Evolutionary conservation across 2,329 filamentous ascomycete species (phyloP).

Genomic region (Colletotrichum sp.): DNA sequence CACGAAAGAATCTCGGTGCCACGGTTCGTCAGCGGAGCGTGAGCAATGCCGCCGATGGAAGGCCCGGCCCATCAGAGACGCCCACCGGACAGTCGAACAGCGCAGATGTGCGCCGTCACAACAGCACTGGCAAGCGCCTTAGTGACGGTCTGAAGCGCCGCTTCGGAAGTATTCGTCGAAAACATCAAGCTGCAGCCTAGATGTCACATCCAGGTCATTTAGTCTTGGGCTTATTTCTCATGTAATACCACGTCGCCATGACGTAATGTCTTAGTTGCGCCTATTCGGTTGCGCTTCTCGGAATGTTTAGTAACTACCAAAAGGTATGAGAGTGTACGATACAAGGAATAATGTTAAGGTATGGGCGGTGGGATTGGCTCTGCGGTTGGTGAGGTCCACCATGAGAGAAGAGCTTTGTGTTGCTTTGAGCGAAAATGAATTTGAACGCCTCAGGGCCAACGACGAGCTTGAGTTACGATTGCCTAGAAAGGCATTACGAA

Average conservation of each 20-base stretch:
- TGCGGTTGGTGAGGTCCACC: background rate
- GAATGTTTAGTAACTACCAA: background rate
- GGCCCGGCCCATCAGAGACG: slow-evolving; percentile 22
- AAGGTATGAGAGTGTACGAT: background rate
- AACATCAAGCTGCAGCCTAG: slow-evolving; percentile 33
- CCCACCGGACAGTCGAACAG: slow-evolving; percentile 26
- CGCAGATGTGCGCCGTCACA: slow-evolving; percentile 38
- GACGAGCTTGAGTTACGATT: background rate
- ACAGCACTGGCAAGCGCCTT: slow-evolving; percentile 49
- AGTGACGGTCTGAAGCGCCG: slow-evolving; percentile 58
- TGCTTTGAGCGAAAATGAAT: background rate
- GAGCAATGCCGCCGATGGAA: slow-evolving; percentile 40
- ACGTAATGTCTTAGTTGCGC: background rate
- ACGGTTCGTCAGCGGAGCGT: slow-evolving; percentile 47
- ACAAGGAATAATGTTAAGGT: background rate
- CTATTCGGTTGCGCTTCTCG: background rate
- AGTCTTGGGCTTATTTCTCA: background rate
- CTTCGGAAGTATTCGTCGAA: slow-evolving; percentile 57
- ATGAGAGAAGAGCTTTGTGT: background rate
- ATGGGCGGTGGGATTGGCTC: background rate
- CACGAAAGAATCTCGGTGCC: slow-evolving; percentile 26
- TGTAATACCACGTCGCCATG: background rate
- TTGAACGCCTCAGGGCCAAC: background rate
- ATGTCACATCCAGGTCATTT: background rate
- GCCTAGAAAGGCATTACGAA: background rate